Evolutionary conservation across 1,139 yeast genomes (phyloP), one percentile per base, ranked within the genome.

Genomic region (Pichia norvegensis): DNA sequence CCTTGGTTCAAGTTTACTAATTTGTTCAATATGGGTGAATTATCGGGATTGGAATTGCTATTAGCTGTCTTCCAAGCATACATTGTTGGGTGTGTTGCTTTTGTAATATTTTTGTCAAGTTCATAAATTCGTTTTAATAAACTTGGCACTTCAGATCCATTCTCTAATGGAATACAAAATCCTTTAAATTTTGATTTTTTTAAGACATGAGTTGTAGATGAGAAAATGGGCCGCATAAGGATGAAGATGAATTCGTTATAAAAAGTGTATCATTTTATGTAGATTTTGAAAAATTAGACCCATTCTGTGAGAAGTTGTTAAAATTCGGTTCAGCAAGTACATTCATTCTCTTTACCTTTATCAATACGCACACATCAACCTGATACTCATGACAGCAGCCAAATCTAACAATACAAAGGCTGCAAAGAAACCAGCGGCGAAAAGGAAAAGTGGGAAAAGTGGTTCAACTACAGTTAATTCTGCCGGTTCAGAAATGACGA

Each of bases 1-100:
- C 87, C 85, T 56, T 77, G 85, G 35, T 72, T 67, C 2, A 76
- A 54, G 38, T 46, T 44, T 1, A n/a, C 33, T n/a, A 55, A 29
- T n/a, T 52, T 48, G 13, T 42, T 35, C 4, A 50, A 10, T 4
- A 46, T 19, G 11, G 39, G 36, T 9, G 49, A n/a, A 7, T 45
- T 20, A 8, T 16, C 29, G 6, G 20, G 3, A 25, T 31, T 37
- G 5, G 55, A 46, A 25, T 33, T 23, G 8, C n/a, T n/a, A n/a
- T n/a, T n/a, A n/a, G 74, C 78, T 0, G 74, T 69, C 57, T 81
- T 67, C 86, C 86, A 83, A 0, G 88, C 90, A 48, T 72, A 68
- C 67, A 83, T 83, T 45, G 74, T 73, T 6, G 81, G 84, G 60
- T 83, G 92, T 8, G 79, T 65, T 0, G 90, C 81, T 46, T 72